Percentiles rank a stretch among this genome's conserved stretches.
phyloP scores from a whole-genome alignment of 352 stramenopile species.

The Globisporangium abappressorium region DNA sequence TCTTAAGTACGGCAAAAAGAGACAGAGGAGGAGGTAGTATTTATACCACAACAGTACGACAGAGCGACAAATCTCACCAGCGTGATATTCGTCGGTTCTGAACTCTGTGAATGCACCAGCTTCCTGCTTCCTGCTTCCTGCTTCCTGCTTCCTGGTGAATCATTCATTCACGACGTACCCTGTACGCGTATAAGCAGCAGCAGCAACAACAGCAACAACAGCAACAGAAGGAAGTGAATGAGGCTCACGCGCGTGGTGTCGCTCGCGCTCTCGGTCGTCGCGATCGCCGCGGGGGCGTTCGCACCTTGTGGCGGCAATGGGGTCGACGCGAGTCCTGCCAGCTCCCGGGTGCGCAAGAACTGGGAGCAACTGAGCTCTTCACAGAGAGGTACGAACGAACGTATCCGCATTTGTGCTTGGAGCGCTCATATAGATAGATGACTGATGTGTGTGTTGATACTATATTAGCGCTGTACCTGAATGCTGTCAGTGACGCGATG shows the following conservation, averaged over 20 bases:
- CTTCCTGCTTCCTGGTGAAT: background rate
- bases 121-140: background rate
- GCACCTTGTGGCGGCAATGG: background rate
- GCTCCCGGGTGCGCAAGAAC: slow-evolving; percentile 17
- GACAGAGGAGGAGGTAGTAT: slow-evolving; percentile 2
- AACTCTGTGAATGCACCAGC: background rate
- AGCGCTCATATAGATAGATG: background rate
- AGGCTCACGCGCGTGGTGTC: slow-evolving; percentile 6
- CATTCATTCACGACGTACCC: background rate
- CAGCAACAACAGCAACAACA: background rate
- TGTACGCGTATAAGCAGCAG: background rate
- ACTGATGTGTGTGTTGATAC: background rate
- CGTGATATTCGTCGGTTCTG: background rate
- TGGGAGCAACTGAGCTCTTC: slow-evolving; percentile 16
- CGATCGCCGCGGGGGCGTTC: background rate
- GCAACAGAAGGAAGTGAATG: background rate
- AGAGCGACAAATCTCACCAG: background rate
- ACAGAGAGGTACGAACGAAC: slow-evolving; percentile 8
- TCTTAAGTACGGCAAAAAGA: background rate
- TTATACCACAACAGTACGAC: background rate
- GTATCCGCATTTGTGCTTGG: background rate
- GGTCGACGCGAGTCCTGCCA: slow-evolving; percentile 2
- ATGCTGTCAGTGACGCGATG: slow-evolving; percentile 55
- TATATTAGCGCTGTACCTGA: slow-evolving; percentile 35
- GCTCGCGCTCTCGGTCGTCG: slow-evolving; percentile 4